Evolutionary conservation across 2,329 filamentous ascomycete genomes (phyloP).

Genomic region (Sclerotinia nivalis): DNA sequence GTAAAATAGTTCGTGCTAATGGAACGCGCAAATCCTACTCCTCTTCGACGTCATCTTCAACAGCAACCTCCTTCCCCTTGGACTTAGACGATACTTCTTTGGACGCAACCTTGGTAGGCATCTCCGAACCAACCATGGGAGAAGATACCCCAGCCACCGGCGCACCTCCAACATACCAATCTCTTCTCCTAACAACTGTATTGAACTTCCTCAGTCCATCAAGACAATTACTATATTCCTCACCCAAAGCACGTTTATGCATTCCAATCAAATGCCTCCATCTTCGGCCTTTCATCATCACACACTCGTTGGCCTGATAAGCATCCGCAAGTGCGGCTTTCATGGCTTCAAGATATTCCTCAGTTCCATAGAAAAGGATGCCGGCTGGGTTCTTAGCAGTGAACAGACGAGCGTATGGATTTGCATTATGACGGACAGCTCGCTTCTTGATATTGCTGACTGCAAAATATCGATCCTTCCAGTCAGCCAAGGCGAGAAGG

Average conservation of each 20-base stretch:
- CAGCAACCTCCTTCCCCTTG: not conserved
- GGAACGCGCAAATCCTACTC: not conserved
- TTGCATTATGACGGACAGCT: not conserved
- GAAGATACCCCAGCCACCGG: not conserved
- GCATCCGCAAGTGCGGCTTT: slow-evolving; percentile 1
- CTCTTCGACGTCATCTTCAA: not conserved
- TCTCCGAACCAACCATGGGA: not conserved
- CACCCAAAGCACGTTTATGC: slow-evolving; percentile 1
- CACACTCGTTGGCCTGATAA: slow-evolving; percentile 11
- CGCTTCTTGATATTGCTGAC: slow-evolving; percentile 14
- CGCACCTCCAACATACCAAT: slow-evolving; percentile 19
- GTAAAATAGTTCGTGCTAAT: not conserved
- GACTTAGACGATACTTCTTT: not conserved
- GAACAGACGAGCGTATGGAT: slow-evolving; percentile 17
- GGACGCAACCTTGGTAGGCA: not conserved
- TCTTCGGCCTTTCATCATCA: not conserved
- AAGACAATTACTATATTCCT: slow-evolving; percentile 7
- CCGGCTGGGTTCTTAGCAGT: not conserved
- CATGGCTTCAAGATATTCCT: slow-evolving; percentile 8
- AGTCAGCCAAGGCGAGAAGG: slow-evolving; percentile 2
- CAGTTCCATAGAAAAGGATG: slow-evolving; percentile 6
- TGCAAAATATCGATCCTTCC: slow-evolving; percentile 19
- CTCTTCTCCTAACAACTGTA: slow-evolving; percentile 5
- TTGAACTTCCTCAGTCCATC: slow-evolving; percentile 13
- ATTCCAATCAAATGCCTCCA: not conserved